Evolutionary conservation across 768 basidiomycete genomes (phyloP), one percentile per base, ranked within the genome.

Genomic region (Leccinum olivaceopallidum): DNA sequence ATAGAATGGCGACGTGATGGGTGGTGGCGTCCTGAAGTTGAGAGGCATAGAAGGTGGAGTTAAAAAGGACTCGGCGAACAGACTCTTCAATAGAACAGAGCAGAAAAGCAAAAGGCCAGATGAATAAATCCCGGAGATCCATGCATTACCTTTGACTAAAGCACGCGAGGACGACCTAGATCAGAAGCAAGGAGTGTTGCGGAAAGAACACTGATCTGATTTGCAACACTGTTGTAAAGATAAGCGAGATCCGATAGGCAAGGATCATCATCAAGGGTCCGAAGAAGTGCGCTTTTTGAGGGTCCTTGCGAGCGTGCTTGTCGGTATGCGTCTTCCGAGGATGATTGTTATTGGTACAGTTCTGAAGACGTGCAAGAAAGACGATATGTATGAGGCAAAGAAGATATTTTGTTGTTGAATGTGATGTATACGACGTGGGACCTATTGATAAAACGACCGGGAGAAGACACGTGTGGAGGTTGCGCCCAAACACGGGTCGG

Each of bases 401-500:
- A 34, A 5, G 0, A 12, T 12, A 34, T 12, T 36, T 36, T 36
- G 34, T 36, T 36, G 13, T 13, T 36, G 13, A 36, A 36, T 32
- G 18, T 18, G 66, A 56, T 34, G 24, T 5, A 62, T 50, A 47
- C 52, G 42, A 13, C 22, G 51, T 10, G 22, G 1, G 10, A 6
- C 22, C 42, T 42, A 34, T 16, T 44, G 44, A 42, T 49, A 16
- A 51, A 26, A 50, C 28, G 22, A n/a, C 1, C 12, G 3, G 13
- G 2, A 34, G 32, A 18, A 24, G 18, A 50, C 63, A 65, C 63
- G 66, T 64, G 63, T 34, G 37, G 34, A 24, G 20, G 50, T 58
- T 32, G 34, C 57, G 51, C 58, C 61, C 30, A 53, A 59, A 59
- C 53, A 36, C 54, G 52, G 55, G 30, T 7, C 30, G 1, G 8